Conservation (phyloP, 2,329 filamentous ascomycete genomes). For the Zarea fungicola region DNA sequence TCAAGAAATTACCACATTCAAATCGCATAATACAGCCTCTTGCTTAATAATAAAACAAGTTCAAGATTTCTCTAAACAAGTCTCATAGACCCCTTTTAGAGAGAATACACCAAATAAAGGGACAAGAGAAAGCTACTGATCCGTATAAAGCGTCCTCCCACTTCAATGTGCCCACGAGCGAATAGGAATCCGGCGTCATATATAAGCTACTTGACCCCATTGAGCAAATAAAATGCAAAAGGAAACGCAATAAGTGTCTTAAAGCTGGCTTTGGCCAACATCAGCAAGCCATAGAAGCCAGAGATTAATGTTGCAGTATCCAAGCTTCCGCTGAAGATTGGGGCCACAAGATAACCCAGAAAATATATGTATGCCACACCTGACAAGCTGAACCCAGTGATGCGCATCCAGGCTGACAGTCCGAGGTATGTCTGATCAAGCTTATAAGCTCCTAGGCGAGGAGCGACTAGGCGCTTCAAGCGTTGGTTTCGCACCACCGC, state of each 20-base stretch:
- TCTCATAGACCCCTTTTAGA: no score
- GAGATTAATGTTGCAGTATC: constrained; percentile 49
- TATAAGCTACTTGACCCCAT: constrained; percentile 43
- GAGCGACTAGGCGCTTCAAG: constrained; percentile 66
- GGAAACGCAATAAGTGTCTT: constrained; percentile 46
- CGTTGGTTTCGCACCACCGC: constrained; percentile 56
- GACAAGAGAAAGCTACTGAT: no score
- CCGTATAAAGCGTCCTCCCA: no score
- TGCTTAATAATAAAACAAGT: no score
- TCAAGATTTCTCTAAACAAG: no score
- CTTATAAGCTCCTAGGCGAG: constrained; percentile 74
- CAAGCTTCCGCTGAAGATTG: constrained; percentile 55
- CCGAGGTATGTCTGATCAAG: constrained; percentile 73
- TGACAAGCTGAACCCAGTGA: constrained; percentile 63
- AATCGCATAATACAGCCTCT: no score
- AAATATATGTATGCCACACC: constrained; percentile 69
- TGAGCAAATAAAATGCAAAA: constrained; percentile 43
- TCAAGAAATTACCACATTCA: no score
- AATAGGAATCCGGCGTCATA: no score
- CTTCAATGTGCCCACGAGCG: no score
- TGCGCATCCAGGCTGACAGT: constrained; percentile 61
- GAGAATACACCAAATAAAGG: no score
- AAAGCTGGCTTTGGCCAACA: constrained; percentile 45
- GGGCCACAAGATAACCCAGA: constrained; percentile 67
- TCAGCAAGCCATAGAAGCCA: constrained; percentile 49